These are phyloP conservation scores for Sindora glabra DNA, from an alignment of 306 rosid species.

Conservation along the genomic window DNA sequence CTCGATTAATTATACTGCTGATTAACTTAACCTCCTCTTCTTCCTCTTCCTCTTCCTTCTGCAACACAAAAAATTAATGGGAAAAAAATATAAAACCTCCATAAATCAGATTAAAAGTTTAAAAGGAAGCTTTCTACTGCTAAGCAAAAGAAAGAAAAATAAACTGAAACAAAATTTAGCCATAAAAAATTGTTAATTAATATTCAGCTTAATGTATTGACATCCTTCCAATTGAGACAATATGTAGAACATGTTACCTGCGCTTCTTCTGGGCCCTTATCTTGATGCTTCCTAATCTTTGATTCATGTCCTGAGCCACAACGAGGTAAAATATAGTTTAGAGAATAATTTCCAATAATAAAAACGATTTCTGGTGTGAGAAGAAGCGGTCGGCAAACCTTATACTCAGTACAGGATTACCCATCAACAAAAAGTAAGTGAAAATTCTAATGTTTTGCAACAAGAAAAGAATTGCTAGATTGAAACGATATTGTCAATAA, in stretches of 20 bases:
- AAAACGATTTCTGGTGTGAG: no score
- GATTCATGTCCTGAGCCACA: slow-evolving; percentile 40
- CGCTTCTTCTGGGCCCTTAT: slow-evolving; percentile 29
- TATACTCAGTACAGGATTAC: no score
- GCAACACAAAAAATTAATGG: slow-evolving; percentile 19
- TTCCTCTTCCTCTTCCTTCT: slow-evolving; percentile 70
- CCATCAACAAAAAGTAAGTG: no score
- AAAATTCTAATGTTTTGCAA: no score
- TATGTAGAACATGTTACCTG: slow-evolving; percentile 42
- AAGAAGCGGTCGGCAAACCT: no score
- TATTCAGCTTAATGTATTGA: slow-evolving; percentile 24
- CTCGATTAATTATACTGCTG: slow-evolving; percentile 66
- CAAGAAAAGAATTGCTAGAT: no score
- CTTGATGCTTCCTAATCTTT: slow-evolving; percentile 16
- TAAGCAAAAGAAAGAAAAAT: not conserved
- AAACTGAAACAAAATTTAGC: no score
- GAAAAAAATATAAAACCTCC: no score
- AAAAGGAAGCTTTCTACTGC: not conserved
- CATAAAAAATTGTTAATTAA: no score
- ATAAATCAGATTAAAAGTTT: slow-evolving; percentile 6
- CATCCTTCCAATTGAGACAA: slow-evolving; percentile 39
- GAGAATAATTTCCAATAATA: not conserved
- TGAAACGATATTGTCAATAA: no score
- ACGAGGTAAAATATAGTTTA: not conserved
- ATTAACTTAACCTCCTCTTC: slow-evolving; percentile 70